Conservation (phyloP, 495 filamentous ascomycete species). For the Mytilinidion resinicola region DNA sequence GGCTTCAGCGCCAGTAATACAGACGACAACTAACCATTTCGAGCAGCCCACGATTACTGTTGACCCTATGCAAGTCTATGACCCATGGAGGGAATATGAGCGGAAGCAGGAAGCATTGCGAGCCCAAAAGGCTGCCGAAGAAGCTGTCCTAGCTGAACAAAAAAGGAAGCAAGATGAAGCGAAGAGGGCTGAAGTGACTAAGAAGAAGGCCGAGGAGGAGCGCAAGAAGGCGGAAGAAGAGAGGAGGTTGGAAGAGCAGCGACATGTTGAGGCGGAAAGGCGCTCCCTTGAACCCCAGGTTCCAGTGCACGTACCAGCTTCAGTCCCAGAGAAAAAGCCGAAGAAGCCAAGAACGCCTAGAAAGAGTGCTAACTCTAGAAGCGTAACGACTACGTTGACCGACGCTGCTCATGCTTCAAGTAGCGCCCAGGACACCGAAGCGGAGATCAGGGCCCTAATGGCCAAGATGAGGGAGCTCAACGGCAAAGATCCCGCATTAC, state of each 20-base stretch:
- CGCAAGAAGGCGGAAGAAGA: conserved; percentile 2
- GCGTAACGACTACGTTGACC: neutral
- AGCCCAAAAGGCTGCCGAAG: conserved; percentile 16
- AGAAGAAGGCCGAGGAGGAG: conserved; percentile 11
- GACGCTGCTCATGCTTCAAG: neutral
- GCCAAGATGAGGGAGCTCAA: conserved; percentile 39
- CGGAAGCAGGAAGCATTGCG: conserved; percentile 24
- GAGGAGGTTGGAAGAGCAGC: conserved; percentile 27
- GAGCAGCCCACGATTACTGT: conserved; percentile 31
- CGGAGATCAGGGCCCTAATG: conserved; percentile 35
- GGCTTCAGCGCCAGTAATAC: conserved; percentile 4
- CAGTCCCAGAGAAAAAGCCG: conserved; percentile 11
- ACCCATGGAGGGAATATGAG: conserved; percentile 36
- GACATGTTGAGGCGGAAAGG: conserved; percentile 18
- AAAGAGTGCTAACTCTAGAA: neutral
- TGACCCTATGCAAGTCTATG: conserved; percentile 40
- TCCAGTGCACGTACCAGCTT: neutral
- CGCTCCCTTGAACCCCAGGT: conserved; percentile 12
- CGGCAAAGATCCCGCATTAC: conserved; percentile 33
- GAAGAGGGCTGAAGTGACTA: conserved; percentile 10
- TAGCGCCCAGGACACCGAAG: conserved; percentile 6
- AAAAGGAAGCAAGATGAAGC: conserved; percentile 7
- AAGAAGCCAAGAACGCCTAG: conserved; percentile 7
- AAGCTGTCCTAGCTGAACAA: conserved; percentile 19
- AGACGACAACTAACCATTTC: conserved; percentile 14